phyloP scores from a whole-genome alignment of 2,329 filamentous ascomycete species.

The Colletotrichum tabaci region DNA sequence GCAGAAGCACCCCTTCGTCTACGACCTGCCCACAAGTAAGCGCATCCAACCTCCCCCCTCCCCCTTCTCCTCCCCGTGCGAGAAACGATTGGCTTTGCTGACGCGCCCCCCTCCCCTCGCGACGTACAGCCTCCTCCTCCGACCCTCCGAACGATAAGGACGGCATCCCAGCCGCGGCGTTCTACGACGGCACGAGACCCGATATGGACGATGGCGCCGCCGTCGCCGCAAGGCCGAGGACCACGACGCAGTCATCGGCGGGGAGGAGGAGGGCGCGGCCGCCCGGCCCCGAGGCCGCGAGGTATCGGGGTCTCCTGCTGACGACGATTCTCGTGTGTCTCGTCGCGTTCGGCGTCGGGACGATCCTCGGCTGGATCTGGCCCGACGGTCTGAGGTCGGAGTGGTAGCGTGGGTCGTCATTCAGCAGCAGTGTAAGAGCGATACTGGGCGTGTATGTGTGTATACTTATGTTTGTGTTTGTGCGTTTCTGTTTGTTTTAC shows the following conservation, averaged over 20 bases:
- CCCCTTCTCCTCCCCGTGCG: not conserved
- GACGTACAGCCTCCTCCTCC: slow-evolving; percentile 18
- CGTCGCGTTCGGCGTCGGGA: slow-evolving; percentile 20
- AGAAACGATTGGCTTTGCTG: not conserved
- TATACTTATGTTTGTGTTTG: not conserved
- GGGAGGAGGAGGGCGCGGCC: slow-evolving; percentile 17
- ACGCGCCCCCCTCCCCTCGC: not conserved
- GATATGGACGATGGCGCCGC: slow-evolving; percentile 7
- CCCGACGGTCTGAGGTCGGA: slow-evolving; percentile 27
- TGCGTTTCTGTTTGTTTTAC: no score
- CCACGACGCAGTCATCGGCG: slow-evolving; percentile 9
- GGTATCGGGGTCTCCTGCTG: not conserved
- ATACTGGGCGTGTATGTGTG: not conserved
- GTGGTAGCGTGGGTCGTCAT: not conserved
- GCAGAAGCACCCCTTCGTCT: slow-evolving; percentile 31
- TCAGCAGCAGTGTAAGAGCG: not conserved
- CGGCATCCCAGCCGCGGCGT: not conserved
- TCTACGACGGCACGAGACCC: slow-evolving; percentile 6
- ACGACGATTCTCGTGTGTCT: slow-evolving; percentile 17
- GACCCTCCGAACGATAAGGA: not conserved
- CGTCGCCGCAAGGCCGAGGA: not conserved
- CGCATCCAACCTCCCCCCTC: not conserved
- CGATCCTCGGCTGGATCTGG: slow-evolving; percentile 35
- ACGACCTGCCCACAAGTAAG: slow-evolving; percentile 22
- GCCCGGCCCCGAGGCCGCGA: not conserved